Evolutionary conservation across 306 rosid genomes (phyloP).

Genomic region (apple (Malus domestica)): DNA sequence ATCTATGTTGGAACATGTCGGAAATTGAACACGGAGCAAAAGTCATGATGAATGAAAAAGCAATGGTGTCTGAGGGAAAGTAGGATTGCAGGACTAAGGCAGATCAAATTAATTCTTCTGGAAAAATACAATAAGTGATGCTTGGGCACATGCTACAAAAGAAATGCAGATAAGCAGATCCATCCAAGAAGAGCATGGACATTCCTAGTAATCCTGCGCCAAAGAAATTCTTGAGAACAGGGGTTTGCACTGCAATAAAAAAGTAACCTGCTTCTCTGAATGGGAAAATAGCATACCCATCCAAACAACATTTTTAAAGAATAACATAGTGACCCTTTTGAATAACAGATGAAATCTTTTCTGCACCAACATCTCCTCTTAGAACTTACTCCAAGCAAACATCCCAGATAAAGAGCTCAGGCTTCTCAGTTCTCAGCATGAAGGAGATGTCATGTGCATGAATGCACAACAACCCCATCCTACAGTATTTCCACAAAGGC

Average conservation of each 20-base stretch:
- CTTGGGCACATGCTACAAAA: conserved; percentile 79
- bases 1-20: conserved; percentile 77
- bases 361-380: not conserved
- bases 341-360: conserved; percentile 21
- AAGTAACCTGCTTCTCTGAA: conserved; percentile 40
- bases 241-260: conserved; percentile 38
- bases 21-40: conserved; percentile 86
- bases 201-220: conserved; percentile 91
- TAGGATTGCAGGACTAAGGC: conserved; percentile 71
- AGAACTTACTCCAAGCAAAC: conserved; percentile 5
- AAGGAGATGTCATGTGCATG: not conserved
- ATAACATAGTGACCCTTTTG: conserved; percentile 46
- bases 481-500: not conserved
- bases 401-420: not conserved
- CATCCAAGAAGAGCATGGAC: conserved; percentile 83
- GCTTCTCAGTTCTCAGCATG: conserved; percentile 10
- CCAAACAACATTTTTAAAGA: conserved; percentile 34
- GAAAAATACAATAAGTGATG: conserved; percentile 67
- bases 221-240: conserved; percentile 76
- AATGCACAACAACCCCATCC: not conserved
- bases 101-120: conserved; percentile 68
- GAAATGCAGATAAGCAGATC: conserved; percentile 79
- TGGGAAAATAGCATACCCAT: conserved; percentile 49
- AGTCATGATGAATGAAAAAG: conserved; percentile 85
- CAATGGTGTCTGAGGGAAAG: conserved; percentile 72